Evolutionary conservation across 805 yeast species (phyloP).

Genomic region (Candida railenensis): DNA sequence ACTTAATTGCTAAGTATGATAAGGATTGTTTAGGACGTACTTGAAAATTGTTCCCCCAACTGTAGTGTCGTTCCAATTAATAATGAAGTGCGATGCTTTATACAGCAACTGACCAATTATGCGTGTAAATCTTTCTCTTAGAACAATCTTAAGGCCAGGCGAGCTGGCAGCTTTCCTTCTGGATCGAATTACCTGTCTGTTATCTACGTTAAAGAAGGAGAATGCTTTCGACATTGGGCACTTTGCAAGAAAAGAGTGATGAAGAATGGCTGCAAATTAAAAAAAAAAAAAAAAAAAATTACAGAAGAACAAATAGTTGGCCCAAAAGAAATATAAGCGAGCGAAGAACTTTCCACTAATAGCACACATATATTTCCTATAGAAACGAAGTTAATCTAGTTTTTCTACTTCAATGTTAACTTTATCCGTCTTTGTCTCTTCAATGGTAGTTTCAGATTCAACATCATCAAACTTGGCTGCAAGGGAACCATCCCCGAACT

Average conservation of each 20-base stretch:
- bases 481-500: conserved; percentile 45
- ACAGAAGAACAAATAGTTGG: no score
- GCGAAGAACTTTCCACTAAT: no score
- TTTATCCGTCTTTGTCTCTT: background rate
- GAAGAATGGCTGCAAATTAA: background rate
- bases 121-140: background rate
- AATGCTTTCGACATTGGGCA: background rate
- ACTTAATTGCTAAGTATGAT: no score
- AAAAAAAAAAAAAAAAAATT: no score
- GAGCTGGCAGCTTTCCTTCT: background rate
- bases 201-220: background rate
- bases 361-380: background rate
- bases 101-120: background rate
- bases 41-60: background rate
- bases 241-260: background rate
- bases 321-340: no score
- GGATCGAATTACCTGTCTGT: background rate
- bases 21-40: no score
- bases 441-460: background rate
- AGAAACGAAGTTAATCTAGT: background rate
- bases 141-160: background rate
- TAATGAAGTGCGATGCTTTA: background rate
- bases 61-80: background rate
- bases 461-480: conserved; percentile 2
- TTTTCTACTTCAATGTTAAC: background rate